Base-by-base conservation (phyloP, 768 basidiomycete genomes). In the Suillus subluteus region DNA sequence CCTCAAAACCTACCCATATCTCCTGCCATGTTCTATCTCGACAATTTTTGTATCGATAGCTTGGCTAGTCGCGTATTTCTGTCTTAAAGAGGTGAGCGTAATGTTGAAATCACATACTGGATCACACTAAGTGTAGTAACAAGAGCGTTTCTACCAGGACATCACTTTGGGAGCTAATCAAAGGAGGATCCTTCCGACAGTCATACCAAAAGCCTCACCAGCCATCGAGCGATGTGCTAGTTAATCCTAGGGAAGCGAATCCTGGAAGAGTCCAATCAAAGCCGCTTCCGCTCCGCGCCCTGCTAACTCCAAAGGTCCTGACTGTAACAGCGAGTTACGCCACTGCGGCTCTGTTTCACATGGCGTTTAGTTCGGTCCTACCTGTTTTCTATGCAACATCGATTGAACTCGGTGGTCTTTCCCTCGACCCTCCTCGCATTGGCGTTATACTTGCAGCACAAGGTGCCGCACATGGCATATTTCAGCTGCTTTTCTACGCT, bases 1-100 rank as follows among this genome's bases (percentile, higher is more conserved):
- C 69, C 84, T 88, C 83, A 82, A 80, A 68, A 73, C 82, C 55
- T 89, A 89, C 74, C 91, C 92, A 0, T 93, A 94, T 75, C 90
- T 91, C 73, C 80, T 92, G 21, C 85, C 91, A 0, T 91, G 91
- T 70, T 82, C 88, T 16, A 82, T 90, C 18, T 79, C 88, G 2
- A 88, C 35, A 13, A 6, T n/a, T 13, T 56, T 35, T 13, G 21
- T 21, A 12, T 13, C 12, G 13, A 4, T 35, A 13, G 21, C 32
- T 56, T 56, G 32, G 35, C 21, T 56, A 37, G 21, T 37, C 32
- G 7, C 35, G 1, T 56, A 56, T 35, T n/a, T 56, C 3, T 0
- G 35, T 37, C 55, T 56, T 6, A 35, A 56, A 37, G 55, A 56
- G 55, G 55, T 56, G 21, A 56, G 55, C 11, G 21, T n/a, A 21